These are phyloP conservation scores for Lachnum nothofagi DNA, from an alignment of 2,329 filamentous ascomycete genomes.

Conservation along the genomic window DNA sequence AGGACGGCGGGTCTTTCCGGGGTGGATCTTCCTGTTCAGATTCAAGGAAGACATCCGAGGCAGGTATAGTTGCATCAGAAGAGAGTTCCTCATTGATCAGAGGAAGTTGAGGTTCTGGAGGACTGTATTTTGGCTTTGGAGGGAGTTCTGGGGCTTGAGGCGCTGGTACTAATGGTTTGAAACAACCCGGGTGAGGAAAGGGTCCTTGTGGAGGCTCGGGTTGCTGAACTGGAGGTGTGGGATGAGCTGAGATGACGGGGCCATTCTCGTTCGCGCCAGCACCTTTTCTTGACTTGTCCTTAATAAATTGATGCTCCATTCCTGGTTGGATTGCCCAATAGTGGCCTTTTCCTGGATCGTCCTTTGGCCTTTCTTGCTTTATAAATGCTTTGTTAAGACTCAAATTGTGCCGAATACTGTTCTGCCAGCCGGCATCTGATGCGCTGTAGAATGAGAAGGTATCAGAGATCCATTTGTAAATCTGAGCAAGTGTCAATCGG, in stretches of 20 bases:
- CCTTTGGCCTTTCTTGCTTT: conserved; percentile 92
- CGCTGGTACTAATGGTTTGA: conserved; percentile 26
- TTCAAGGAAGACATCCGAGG: conserved; percentile 56
- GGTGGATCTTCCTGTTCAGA: conserved; percentile 48
- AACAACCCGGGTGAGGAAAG: conserved; percentile 19
- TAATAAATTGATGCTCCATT: conserved; percentile 82
- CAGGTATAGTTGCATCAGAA: conserved; percentile 71
- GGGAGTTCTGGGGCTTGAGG: conserved; percentile 21
- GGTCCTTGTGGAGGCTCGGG: conserved; percentile 4
- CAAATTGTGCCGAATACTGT: conserved; percentile 96
- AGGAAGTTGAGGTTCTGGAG: conserved; percentile 22
- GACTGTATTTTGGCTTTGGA: conserved; percentile 17
- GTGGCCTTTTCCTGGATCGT: conserved; percentile 94
- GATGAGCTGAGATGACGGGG: conserved; percentile 26
- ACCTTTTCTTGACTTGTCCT: conserved; percentile 70
- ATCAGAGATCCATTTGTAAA: conserved; percentile 99
- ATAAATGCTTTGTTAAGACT: conserved; percentile 95
- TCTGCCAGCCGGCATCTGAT: conserved; percentile 90
- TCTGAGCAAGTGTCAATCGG: conserved; percentile 83
- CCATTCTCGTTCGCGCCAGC: conserved; percentile 51
- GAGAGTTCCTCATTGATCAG: conserved; percentile 50
- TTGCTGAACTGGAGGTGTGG: conserved; percentile 16
- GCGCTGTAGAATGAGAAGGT: conserved; percentile 83
- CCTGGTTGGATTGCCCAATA: conserved; percentile 95
- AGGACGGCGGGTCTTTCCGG: conserved; percentile 28